A percentile compares a stretch with the other conserved stretches of the same genome.
Conservation (phyloP, 148 eudicot species). For the Pharnaceum exiguum region DNA sequence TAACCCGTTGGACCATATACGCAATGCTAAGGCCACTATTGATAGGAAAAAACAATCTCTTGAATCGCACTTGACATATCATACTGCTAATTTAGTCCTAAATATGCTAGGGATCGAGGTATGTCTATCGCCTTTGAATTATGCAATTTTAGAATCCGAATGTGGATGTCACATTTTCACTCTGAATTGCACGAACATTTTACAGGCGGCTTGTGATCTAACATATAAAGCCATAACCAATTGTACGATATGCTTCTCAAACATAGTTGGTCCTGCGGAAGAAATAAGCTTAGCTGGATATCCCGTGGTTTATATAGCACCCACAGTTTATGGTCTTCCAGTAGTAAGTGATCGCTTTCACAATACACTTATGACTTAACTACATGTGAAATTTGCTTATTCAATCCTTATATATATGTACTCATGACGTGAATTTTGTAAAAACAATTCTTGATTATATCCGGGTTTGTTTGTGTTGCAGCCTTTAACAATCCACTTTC, state of each 20-base stretch:
- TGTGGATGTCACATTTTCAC: no score
- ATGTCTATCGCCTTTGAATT: no score
- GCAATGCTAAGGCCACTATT: conserved; percentile 42
- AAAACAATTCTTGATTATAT: no score
- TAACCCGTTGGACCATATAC: conserved; percentile 51
- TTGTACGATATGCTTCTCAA: conserved; percentile 54
- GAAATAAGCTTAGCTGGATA: conserved; percentile 59
- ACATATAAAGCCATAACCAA: conserved; percentile 14
- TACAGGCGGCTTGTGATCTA: conserved; percentile 26
- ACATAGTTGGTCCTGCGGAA: conserved; percentile 64
- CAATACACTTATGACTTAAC: no score
- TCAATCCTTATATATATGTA: background rate
- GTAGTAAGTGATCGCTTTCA: conserved; percentile 26
- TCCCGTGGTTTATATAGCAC: conserved; percentile 53
- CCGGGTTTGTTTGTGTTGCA: no score
- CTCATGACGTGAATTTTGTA: no score
- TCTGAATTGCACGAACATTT: no score
- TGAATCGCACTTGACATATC: conserved; percentile 37
- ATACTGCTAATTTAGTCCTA: conserved; percentile 13
- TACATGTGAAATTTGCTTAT: no score
- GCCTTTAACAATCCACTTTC: conserved; percentile 54
- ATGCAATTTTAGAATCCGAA: no score
- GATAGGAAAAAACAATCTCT: conserved; percentile 61
- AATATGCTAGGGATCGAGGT: conserved; percentile 41
- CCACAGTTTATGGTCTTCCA: conserved; percentile 53